Evolutionary conservation across 2,329 filamentous ascomycete species (phyloP).

Genomic region (Bipolaris bicolor): DNA sequence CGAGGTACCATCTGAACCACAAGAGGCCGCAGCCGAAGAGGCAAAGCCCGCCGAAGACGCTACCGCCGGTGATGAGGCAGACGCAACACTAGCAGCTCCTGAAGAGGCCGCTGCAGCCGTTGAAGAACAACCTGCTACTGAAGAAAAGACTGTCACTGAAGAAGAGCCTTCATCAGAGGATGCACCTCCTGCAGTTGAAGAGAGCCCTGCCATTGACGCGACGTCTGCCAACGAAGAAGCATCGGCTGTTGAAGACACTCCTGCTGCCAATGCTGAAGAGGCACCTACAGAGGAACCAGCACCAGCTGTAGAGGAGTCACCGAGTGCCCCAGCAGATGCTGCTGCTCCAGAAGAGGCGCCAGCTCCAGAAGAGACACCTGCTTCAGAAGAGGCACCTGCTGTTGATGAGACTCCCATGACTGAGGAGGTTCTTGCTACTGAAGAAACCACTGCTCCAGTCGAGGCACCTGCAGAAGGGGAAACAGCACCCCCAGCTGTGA

Average conservation of each 20-base stretch:
- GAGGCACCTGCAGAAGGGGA: slow-evolving; percentile 2
- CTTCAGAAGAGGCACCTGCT: slow-evolving; percentile 1
- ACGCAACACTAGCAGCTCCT: neutral
- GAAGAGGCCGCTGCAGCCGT: neutral
- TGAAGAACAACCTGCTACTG: neutral
- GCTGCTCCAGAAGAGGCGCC: neutral
- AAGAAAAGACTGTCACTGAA: neutral
- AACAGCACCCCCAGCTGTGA: neutral
- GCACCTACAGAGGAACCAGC: neutral
- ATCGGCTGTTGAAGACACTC: neutral
- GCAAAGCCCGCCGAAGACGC: slow-evolving; percentile 3
- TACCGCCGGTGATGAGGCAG: neutral
- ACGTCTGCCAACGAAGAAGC: neutral
- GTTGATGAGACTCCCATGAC: slow-evolving; percentile 1
- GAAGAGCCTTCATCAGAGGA: neutral
- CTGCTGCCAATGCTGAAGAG: neutral
- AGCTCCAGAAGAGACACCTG: slow-evolving; percentile 2
- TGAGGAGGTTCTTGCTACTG: neutral
- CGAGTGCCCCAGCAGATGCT: neutral
- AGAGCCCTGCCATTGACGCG: neutral
- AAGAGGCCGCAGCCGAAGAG: neutral
- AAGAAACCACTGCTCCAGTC: neutral
- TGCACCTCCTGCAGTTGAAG: neutral
- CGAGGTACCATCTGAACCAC: neutral
- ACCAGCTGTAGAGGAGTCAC: neutral